Conservation (phyloP, 805 yeast species). For the Candida argentea region DNA sequence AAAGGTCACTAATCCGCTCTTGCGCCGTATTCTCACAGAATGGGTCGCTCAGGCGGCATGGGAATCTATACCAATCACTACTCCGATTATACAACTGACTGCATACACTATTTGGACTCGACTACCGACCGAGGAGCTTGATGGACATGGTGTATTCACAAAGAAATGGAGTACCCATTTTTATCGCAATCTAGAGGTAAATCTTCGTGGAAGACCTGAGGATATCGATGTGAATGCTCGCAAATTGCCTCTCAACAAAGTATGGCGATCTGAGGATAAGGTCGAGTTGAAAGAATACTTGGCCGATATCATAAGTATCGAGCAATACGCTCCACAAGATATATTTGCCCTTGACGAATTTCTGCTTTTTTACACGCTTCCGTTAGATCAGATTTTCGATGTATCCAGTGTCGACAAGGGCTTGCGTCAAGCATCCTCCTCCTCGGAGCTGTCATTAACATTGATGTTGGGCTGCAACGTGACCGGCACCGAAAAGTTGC, state of each 20-base stretch:
- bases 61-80: slow-evolving; percentile 56
- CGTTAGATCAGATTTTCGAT: slow-evolving; percentile 47
- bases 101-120: slow-evolving; percentile 57
- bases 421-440: slow-evolving; percentile 23
- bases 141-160: slow-evolving; percentile 56
- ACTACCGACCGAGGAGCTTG: slow-evolving; percentile 42
- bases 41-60: slow-evolving; percentile 62
- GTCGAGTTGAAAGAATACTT: slow-evolving; percentile 35
- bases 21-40: slow-evolving; percentile 52
- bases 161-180: slow-evolving; percentile 52
- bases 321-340: slow-evolving; percentile 38
- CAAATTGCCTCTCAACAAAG: slow-evolving; percentile 29
- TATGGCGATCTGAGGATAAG: slow-evolving; percentile 55
- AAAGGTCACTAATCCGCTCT: slow-evolving; percentile 43
- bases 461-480: slow-evolving; percentile 54
- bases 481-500: slow-evolving; percentile 52
- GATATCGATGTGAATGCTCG: slow-evolving; percentile 12
- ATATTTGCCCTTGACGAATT: slow-evolving; percentile 54
- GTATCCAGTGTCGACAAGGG: slow-evolving; percentile 35
- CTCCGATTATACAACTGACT: slow-evolving; percentile 53
- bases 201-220: slow-evolving; percentile 35
- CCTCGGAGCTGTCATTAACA: slow-evolving; percentile 36
- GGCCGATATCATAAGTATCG: slow-evolving; percentile 14
- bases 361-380: slow-evolving; percentile 47
- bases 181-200: slow-evolving; percentile 38